Evolutionary conservation across 2,329 filamentous ascomycete species (phyloP), one percentile per base, ranked within the genome.

Genomic region (Orbilia quercus): DNA sequence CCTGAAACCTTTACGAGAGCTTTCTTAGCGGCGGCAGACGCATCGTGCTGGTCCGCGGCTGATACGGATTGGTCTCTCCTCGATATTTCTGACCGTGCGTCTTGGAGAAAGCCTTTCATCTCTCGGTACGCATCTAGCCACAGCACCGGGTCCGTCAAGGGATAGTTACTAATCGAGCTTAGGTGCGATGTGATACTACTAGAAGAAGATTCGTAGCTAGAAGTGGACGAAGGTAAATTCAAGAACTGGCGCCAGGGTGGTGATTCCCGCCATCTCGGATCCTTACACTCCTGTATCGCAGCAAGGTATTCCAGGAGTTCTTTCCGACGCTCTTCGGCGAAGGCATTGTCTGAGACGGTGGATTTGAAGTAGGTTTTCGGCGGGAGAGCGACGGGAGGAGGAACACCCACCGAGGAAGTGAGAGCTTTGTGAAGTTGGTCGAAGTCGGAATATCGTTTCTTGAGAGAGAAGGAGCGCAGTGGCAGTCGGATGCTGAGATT

Each of bases 391-490:
- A 83, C 82, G 0, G 91, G 91, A 6, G 91, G 90, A 18, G 89
- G 80, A 20, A 83, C 79, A 77, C 88, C 87, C 65, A 89, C 85
- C 54, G 87, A 82, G 42, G 84, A 82, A 18, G 84, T 83, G 7
- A 96, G 84, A 2, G 85, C 81, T 28, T 83, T 80, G 81, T 95
- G 87, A 14, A 96, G 87, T 50, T 84, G 80, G 63, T 83, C 82
- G 79, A 95, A 95, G 79, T 95, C 91, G 59, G 89, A 91, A 83
- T 94, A 96, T 77, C 91, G 90, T 81, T 93, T 94, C 78, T 89
- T 87, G 3, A 92, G 84, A 75, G 90, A 89, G 77, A 89, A 90
- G 2, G 90, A 90, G 51, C 90, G 88, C 12, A 94, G 85, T 0
- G 91, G 91, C 0, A 92, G 87, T 55, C 90, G 88, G 70, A 95